Evolutionary conservation across 2,329 filamentous ascomycete genomes (phyloP), one percentile per base, ranked within the genome.

Genomic region (Corynespora cassiicola): DNA sequence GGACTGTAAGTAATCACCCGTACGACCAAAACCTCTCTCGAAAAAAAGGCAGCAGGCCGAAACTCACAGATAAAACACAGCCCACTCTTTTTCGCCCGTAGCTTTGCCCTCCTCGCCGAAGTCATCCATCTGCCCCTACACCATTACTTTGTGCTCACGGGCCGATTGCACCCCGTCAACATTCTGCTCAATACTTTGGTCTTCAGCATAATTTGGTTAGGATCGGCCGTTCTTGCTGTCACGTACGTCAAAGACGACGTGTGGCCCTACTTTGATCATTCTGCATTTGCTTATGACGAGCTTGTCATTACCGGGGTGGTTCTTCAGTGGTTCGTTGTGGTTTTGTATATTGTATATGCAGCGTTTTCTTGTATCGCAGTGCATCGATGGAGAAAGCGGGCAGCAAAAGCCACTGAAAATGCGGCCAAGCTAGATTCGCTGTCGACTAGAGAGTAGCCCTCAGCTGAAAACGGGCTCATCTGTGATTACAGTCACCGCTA

Each of bases 111-210:
- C 4, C 4, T 42, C 18, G 25, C 32, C 4, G 31, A 36, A 5
- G 23, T 24, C 22, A 26, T 42, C 14, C 32, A 42, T 15, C 31
- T 42, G 15, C 32, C 32, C 4, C 8, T 42, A 4, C 8, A 7
- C 4, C 25, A 31, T 16, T 21, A 12, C 16, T 32, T 42, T 17
- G 5, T 42, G 7, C 21, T 24, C 5, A 29, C 9, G 5, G 12
- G 14, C 7, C 23, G 16, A 5, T 15, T 36, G 14, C 39, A 42
- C 17, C 39, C 39, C 25, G 17, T 56, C 40, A 18, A 43, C 39
- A 29, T 46, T 23, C 25, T 44, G 22, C 36, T 49, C 52, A 33
- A 53, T 43, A n/a, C 52, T 46, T 41, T 59, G 56, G 22, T 53
- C 50, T 24, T 57, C 56, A 17, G 56, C 50, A 14, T 56, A 21